Base-by-base conservation (phyloP, 2,329 filamentous ascomycete species). In the Chaetothyriales sp. region DNA sequence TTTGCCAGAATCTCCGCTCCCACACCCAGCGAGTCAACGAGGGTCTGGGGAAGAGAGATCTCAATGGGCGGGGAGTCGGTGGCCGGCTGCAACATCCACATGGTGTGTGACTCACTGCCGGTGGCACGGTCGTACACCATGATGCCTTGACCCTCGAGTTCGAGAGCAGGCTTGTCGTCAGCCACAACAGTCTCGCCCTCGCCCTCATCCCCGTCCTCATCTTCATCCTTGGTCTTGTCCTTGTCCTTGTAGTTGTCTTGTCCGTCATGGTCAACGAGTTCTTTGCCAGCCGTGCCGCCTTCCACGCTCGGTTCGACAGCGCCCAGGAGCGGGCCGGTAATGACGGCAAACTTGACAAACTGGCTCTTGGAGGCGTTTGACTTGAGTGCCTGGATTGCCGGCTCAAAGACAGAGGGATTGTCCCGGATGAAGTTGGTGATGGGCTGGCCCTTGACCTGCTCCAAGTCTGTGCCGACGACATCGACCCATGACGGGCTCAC, bases 51-150 rank as follows among this genome's bases (percentile, higher is more conserved):
- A 5, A 98, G 78, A 65, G 96, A 92, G 60, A 98, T 96, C 57
- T 93, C 93, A 63, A 98, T 86, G 71, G 96, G 89, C 58, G 88
- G 80, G 5, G 90, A 85, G 43, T 83, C 77, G 43, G 88, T 82
- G 68, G 88, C 94, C 2, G 90, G 92, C 57, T 92, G 85, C 59
- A 98, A 80, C 88, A 98, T 98, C 92, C 92, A 98, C 93, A 98
- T 98, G 18, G 87, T 94, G 86, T 95, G 54, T 61, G 48, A 53
- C 65, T 92, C 86, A 51, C 82, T 84, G 48, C 87, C 88, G 39
- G 87, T 86, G 10, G 84, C 78, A 55, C 84, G 81, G 65, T 96
- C 89, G 65, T 95, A 96, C 5, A 96, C 87, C 84, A 96, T 94
- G 63, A 98, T 98, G 19, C 92, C 92, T 68, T 98, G 92, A 5